Conservation (phyloP, 73 alveolate species). For the Halteria grandinella region DNA sequence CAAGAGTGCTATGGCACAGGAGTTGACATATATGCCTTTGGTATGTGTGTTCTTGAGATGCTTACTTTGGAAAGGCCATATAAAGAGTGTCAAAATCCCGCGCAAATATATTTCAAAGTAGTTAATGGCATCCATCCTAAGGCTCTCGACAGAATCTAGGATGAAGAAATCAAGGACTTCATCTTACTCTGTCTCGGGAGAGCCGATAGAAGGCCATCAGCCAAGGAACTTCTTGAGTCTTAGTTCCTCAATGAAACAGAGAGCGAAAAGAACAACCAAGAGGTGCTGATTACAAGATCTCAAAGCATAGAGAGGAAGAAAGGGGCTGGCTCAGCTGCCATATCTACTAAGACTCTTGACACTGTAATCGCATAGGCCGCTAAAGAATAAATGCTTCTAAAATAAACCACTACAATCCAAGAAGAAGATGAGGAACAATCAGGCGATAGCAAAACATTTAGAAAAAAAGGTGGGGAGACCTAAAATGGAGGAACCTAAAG, state of each 20-base stretch:
- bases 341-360: background rate
- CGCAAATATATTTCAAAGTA: constrained; percentile 90
- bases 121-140: constrained; percentile 77
- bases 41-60: constrained; percentile 98
- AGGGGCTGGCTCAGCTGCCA: too few species aligned
- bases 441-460: background rate
- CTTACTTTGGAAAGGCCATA: constrained; percentile 94
- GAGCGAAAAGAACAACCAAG: background rate
- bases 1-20: constrained; percentile 96
- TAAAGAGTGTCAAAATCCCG: constrained; percentile 93
- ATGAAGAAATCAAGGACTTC: constrained; percentile 84
- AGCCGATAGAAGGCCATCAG: constrained; percentile 86
- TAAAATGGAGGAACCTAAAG: background rate
- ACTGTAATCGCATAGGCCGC: background rate
- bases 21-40: constrained; percentile 99
- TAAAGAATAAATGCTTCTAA: background rate
- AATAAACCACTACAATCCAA: too few species aligned
- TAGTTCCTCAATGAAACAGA: constrained; percentile 47
- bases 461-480: background rate
- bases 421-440: background rate
- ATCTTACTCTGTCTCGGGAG: constrained; percentile 74
- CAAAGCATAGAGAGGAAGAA: background rate
- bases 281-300: background rate
- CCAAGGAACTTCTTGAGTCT: constrained; percentile 79
- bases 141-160: constrained; percentile 80